These are phyloP conservation scores for Solanum hybrid DNA, from an alignment of 305 asterid genomes.

Conservation along the genomic window DNA sequence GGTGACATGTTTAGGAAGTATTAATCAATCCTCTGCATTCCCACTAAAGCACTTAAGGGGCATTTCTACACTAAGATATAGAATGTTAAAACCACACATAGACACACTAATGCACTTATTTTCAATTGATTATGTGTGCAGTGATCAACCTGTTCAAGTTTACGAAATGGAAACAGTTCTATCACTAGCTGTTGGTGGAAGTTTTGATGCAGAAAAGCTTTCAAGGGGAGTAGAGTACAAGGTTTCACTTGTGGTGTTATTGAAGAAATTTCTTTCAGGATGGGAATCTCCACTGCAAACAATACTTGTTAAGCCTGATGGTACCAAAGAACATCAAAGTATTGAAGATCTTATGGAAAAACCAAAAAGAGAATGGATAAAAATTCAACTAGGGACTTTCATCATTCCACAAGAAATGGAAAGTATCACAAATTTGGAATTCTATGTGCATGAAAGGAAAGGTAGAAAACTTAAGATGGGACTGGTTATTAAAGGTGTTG, in stretches of 20 bases:
- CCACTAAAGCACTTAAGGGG: not conserved
- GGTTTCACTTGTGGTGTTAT: not conserved
- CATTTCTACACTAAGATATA: not conserved
- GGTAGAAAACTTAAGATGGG: not conserved
- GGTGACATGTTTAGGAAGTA: not conserved
- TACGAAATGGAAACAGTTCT: not conserved
- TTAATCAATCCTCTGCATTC: not conserved
- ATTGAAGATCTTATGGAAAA: not conserved
- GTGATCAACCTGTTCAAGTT: not conserved
- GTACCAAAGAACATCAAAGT: not conserved
- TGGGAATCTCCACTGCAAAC: constrained; percentile 2
- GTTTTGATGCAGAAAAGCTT: not conserved
- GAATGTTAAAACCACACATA: not conserved
- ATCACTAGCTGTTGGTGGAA: not conserved
- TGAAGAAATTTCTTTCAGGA: not conserved
- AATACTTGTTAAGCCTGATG: not conserved
- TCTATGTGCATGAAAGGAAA: not conserved
- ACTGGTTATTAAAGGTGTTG: not conserved
- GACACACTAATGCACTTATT: not conserved
- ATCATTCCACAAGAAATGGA: not conserved
- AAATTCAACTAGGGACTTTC: constrained; percentile 3
- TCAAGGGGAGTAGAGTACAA: not conserved
- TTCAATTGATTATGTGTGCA: not conserved
- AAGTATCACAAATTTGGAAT: not conserved
- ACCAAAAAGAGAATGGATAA: not conserved